phyloP scores from a whole-genome alignment of 768 basidiomycete species.

The Rhodotorula diobovata region DNA sequence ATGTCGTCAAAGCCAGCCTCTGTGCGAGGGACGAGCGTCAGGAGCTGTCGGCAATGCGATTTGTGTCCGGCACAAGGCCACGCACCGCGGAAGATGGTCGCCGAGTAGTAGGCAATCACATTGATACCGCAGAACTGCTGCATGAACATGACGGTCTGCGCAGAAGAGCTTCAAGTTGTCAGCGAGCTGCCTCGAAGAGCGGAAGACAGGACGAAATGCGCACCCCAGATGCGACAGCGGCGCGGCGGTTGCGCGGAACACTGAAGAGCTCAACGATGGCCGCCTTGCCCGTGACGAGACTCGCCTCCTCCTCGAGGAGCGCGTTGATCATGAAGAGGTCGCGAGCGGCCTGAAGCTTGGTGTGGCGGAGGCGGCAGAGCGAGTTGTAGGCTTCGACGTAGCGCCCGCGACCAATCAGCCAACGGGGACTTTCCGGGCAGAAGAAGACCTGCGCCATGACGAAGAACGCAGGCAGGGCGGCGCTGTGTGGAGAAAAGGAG shows the following conservation, averaged over 20 bases:
- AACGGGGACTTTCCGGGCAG: slow-evolving; percentile 53
- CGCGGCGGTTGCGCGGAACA: slow-evolving; percentile 56
- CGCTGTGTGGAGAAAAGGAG: background rate
- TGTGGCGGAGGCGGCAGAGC: slow-evolving; percentile 46
- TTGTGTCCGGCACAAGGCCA: background rate
- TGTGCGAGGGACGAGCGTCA: background rate
- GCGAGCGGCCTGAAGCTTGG: slow-evolving; percentile 50
- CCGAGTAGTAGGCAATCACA: slow-evolving; percentile 15
- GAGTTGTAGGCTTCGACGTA: slow-evolving; percentile 44
- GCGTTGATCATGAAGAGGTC: slow-evolving; percentile 51
- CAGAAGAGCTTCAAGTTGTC: no score
- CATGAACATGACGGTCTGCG: slow-evolving; percentile 65
- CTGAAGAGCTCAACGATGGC: slow-evolving; percentile 50
- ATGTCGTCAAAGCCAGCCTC: slow-evolving; percentile 43
- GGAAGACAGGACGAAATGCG: slow-evolving; percentile 39
- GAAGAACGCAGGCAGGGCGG: slow-evolving; percentile 48
- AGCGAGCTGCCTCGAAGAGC: no score
- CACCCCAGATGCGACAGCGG: slow-evolving; percentile 62
- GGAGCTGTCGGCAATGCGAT: background rate
- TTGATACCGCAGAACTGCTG: slow-evolving; percentile 58
- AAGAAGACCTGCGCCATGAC: slow-evolving; percentile 52
- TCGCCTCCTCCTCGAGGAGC: slow-evolving; percentile 47
- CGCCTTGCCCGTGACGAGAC: slow-evolving; percentile 45
- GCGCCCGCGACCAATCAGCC: slow-evolving; percentile 42
- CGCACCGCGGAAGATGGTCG: slow-evolving; percentile 9